Evolutionary conservation across 495 filamentous ascomycete genomes (phyloP), one percentile per base, ranked within the genome.

Genomic region (Diplogelasinospora grovesii): DNA sequence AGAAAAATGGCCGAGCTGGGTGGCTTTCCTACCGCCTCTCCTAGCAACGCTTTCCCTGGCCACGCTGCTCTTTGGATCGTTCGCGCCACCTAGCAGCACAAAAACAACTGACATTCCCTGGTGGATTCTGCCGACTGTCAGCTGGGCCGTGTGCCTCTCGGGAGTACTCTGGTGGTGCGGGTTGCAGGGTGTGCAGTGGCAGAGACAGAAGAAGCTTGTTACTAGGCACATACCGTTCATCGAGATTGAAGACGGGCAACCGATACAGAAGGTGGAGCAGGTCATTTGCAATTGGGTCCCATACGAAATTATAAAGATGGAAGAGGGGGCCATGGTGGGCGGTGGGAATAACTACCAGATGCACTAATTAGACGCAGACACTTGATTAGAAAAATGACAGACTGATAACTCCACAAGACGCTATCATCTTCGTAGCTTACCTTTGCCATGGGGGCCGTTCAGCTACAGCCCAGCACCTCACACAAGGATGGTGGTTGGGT

Each of bases 191-290:
- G 23, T 39, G n/a, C 36, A 39, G 23, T 39, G 36, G 36, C 14
- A 11, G 5, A 25, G 36, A 5, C 21, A 25, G 8, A 27, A 25
- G 36, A 39, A 16, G 23, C 18, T 39, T 23, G 36, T 27, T 7
- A 39, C 36, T 7, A 25, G 29, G 22, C 23, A 25, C 3, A 10
- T 39, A 8, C 36, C 36, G 10, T n/a, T 39, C 2, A 16, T 39
- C 7, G 36, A 39, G 23, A 27, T 39, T 28, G 36, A 39, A 8
- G 36, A 39, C n/a, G 36, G 36, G 16, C 22, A 39, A n/a, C 23
- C 36, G 3, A 28, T 39, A 2, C 36, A 39, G 36, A 27, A 23
- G n/a, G 36, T 25, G 8, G 36, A 39, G 13, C 24, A 27, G 22
- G 36, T 39, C 1, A 25, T 27, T 14, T 25, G 29, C 13, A 15